phyloP scores from a whole-genome alignment of 2,329 filamentous ascomycete genomes.

The Cladorrhinum sp. region DNA sequence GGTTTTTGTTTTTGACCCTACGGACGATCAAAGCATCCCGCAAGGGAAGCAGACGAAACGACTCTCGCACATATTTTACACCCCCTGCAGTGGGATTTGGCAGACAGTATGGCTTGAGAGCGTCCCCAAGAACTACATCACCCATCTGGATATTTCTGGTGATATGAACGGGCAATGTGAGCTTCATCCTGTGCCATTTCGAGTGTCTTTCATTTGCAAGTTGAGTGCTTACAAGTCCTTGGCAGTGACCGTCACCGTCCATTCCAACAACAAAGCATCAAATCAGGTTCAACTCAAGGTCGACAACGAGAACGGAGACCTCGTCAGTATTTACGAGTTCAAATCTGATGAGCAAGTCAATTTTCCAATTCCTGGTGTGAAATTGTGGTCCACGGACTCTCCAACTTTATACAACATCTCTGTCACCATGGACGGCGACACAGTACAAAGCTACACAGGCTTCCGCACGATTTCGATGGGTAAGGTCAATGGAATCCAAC shows the following conservation, averaged over 20 bases:
- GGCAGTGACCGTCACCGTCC: constrained; percentile 54
- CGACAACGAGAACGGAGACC: constrained; percentile 35
- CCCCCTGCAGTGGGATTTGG: constrained; percentile 72
- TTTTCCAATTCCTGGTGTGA: constrained; percentile 52
- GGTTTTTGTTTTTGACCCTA: constrained; percentile 67
- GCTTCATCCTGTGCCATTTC: constrained; percentile 16
- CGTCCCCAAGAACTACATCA: constrained; percentile 56
- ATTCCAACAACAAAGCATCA: constrained; percentile 38
- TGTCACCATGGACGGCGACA: constrained; percentile 50
- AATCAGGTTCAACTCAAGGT: constrained; percentile 38
- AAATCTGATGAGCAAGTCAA: constrained; percentile 49
- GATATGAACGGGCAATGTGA: constrained; percentile 52
- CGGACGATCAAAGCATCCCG: constrained; percentile 59
- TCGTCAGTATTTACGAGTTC: constrained; percentile 44
- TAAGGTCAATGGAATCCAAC: constrained; percentile 54
- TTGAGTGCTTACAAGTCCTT: not conserved
- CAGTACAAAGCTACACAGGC: constrained; percentile 62
- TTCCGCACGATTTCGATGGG: constrained; percentile 63
- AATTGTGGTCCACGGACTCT: constrained; percentile 63
- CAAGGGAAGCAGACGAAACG: constrained; percentile 62
- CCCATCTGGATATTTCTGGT: constrained; percentile 57
- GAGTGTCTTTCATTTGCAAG: too few species aligned
- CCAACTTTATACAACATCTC: constrained; percentile 64
- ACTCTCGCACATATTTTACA: constrained; percentile 66
- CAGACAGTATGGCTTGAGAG: constrained; percentile 69